phyloP scores from a whole-genome alignment of 2,329 filamentous ascomycete species.

The Fusarium anthophilum region DNA sequence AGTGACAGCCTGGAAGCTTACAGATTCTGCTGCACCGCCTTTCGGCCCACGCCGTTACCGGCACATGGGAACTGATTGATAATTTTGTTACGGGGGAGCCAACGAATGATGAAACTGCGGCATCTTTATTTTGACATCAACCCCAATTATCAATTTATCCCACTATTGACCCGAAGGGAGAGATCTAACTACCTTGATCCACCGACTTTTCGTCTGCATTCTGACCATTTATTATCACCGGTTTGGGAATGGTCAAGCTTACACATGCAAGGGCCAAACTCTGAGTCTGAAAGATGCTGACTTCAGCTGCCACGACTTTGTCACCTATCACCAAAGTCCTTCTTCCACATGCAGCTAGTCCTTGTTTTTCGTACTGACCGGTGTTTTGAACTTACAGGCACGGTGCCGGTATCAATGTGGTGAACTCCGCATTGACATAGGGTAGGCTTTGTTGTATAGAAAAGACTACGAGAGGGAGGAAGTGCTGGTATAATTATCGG shows the following conservation, averaged over 20 bases:
- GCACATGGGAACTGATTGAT: not conserved
- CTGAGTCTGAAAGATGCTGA: not conserved
- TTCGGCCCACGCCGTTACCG: not conserved
- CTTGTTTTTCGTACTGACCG: not conserved
- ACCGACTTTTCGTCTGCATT: not conserved
- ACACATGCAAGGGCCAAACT: not conserved
- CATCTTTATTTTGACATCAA: not conserved
- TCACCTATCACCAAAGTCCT: constrained; percentile 16
- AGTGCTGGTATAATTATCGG: too few species aligned
- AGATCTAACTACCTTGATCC: not conserved
- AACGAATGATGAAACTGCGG: not conserved
- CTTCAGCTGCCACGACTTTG: not conserved
- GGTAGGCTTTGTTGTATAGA: too few species aligned
- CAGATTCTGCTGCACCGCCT: not conserved
- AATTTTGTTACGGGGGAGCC: not conserved
- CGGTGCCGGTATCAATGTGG: not conserved
- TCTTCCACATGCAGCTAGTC: constrained; percentile 3
- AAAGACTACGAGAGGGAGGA: too few species aligned
- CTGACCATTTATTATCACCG: not conserved
- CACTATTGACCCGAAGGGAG: not conserved
- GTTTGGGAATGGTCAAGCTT: not conserved
- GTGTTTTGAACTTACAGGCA: not conserved
- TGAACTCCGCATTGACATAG: not conserved
- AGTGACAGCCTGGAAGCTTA: not conserved
- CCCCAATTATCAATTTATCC: not conserved